These are phyloP conservation scores for Chloranthus sessilifolius DNA, from an alignment of 164 flowering plant genomes.

Conservation along the genomic window DNA sequence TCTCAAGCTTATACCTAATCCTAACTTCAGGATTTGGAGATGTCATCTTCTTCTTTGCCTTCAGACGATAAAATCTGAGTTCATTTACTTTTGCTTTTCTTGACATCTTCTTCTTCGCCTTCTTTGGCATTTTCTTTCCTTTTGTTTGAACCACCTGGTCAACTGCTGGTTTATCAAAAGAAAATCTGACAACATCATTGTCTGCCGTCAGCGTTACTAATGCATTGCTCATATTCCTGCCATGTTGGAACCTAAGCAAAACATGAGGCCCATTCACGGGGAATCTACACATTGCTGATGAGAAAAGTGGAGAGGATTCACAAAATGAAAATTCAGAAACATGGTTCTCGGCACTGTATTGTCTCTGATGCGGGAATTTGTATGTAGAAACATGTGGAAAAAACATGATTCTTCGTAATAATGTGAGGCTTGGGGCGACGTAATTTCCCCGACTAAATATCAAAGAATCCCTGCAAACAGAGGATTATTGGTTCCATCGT, in stretches of 20 bases:
- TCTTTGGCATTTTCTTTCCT: constrained; percentile 28
- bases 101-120: constrained; percentile 40
- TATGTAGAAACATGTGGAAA: constrained; percentile 2
- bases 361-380: constrained; percentile 8
- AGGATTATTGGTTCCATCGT: too few species aligned
- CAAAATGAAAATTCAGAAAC: constrained; percentile 8
- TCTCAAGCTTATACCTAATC: constrained; percentile 80
- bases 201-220: constrained; percentile 47
- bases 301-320: constrained; percentile 5
- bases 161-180: constrained; percentile 28
- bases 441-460: constrained; percentile 7
- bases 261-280: constrained; percentile 7
- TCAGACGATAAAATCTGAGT: constrained; percentile 65
- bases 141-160: constrained; percentile 14
- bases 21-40: constrained; percentile 94
- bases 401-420: constrained; percentile 9
- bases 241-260: constrained; percentile 16
- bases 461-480: constrained; percentile 29
- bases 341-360: constrained; percentile 8
- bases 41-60: constrained; percentile 84
- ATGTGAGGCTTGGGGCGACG: constrained; percentile 8
- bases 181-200: constrained; percentile 59
- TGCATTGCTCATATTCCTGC: constrained; percentile 35
- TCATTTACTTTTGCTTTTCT: constrained; percentile 72
- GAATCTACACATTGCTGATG: constrained; percentile 10